Conservation (phyloP, 805 yeast species). For the Yarrowia deformans region DNA sequence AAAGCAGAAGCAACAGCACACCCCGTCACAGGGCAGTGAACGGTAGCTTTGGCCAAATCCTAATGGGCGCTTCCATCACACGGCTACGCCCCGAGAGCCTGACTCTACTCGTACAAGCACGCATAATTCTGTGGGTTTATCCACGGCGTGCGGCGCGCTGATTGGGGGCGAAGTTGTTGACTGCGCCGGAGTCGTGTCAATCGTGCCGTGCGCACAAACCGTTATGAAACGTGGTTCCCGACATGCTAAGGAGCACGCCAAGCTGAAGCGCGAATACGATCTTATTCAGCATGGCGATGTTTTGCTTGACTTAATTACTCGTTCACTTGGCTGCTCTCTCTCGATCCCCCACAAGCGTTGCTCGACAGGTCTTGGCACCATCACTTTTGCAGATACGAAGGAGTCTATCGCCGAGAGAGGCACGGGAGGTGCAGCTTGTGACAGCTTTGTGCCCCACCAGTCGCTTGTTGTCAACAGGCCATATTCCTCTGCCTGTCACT, state of each 20-base stretch:
- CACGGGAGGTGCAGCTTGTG: constrained; percentile 22
- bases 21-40: neutral
- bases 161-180: no score
- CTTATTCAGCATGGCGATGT: no score
- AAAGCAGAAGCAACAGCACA: neutral
- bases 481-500: neutral
- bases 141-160: constrained; percentile 9
- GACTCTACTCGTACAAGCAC: constrained; percentile 7
- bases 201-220: no score
- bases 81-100: constrained; percentile 30
- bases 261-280: no score
- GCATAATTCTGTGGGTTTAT: constrained; percentile 11
- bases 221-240: no score
- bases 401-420: constrained; percentile 24
- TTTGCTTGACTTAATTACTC: no score
- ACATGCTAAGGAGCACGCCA: no score
- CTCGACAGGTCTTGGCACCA: constrained; percentile 18
- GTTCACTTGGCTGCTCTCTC: neutral
- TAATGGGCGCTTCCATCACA: constrained; percentile 20
- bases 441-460: neutral
- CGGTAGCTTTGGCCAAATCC: constrained; percentile 17
- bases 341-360: neutral
- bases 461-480: constrained; percentile 31
- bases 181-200: no score
- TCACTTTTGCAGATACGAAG: constrained; percentile 29